phyloP scores from a whole-genome alignment of 768 basidiomycete genomes.

The Pholiota microspora region DNA sequence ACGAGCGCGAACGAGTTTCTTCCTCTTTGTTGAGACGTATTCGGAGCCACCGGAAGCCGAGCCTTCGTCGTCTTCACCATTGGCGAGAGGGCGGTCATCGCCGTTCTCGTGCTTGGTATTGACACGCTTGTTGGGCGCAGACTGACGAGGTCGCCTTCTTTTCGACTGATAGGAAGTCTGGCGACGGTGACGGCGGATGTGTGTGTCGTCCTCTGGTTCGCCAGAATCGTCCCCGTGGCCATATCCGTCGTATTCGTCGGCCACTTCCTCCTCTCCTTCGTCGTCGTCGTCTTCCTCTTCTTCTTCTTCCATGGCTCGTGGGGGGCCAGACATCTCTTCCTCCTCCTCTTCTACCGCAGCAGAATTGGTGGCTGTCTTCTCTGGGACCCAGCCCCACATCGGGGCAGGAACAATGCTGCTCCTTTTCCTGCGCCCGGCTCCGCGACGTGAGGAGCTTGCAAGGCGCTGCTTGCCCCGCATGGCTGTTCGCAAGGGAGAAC shows the following conservation, averaged over 20 bases:
- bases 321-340: conserved; percentile 32
- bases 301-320: conserved; percentile 59
- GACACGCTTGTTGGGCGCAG: conserved; percentile 6
- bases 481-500: conserved; percentile 11
- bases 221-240: conserved; percentile 18
- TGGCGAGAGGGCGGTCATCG: conserved; percentile 10
- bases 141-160: conserved; percentile 12
- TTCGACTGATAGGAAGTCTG: conserved; percentile 11
- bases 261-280: conserved; percentile 35
- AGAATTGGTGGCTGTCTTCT: conserved; percentile 26
- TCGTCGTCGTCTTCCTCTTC: conserved; percentile 32
- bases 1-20: conserved; percentile 14
- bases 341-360: conserved; percentile 55
- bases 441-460: conserved; percentile 22
- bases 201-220: conserved; percentile 18
- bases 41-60: conserved; percentile 22
- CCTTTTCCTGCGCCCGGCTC: conserved; percentile 46
- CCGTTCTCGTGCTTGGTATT: conserved; percentile 8
- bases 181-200: conserved; percentile 11
- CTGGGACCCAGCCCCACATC: conserved; percentile 87
- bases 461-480: conserved; percentile 23
- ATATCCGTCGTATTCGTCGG: conserved; percentile 28
- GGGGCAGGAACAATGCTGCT: conserved; percentile 72
- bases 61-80: conserved; percentile 19
- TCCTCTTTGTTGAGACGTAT: conserved; percentile 19